A percentile compares a stretch with the other conserved stretches of the same genome.
phyloP scores from a whole-genome alignment of 2,329 filamentous ascomycete genomes.

The Xylariaceae sp. region DNA sequence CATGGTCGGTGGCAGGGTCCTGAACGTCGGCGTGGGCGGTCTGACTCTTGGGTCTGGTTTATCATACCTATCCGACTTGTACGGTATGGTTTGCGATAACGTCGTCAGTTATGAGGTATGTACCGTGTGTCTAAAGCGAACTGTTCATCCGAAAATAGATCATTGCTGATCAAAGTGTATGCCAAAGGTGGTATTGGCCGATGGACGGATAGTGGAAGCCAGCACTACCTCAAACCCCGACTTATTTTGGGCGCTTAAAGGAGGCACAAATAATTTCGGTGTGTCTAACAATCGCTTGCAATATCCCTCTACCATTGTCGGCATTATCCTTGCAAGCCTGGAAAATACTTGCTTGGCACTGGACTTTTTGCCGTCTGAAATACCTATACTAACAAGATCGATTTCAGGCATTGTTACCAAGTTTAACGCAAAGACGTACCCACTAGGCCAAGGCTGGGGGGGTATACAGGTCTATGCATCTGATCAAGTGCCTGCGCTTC shows the following conservation, averaged over 20 bases:
- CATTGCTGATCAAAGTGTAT: no score
- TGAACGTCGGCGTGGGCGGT: conserved; percentile 27
- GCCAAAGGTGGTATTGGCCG: conserved; percentile 17
- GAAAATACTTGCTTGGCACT: no score
- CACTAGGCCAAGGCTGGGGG: conserved; percentile 10
- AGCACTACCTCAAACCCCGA: conserved; percentile 1
- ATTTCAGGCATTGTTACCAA: conserved; percentile 10
- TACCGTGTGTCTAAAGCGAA: neutral
- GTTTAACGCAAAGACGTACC: conserved; percentile 7
- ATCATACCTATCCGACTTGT: conserved; percentile 21
- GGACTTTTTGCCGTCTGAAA: neutral
- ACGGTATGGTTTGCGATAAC: conserved; percentile 25
- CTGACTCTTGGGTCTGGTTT: conserved; percentile 19
- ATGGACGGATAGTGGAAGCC: conserved; percentile 10
- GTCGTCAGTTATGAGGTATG: conserved; percentile 15
- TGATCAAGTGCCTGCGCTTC: conserved; percentile 13
- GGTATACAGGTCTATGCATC: neutral
- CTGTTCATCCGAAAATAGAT: neutral
- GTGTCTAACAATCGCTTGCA: neutral
- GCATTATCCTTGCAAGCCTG: no score
- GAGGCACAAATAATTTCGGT: conserved; percentile 23
- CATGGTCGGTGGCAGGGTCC: conserved; percentile 20
- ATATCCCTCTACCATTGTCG: neutral
- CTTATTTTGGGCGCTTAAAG: conserved; percentile 20
- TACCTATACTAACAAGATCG: neutral